Evolutionary conservation across 208 protist genomes (phyloP).

Genomic region (Novymonas esmeraldas): DNA sequence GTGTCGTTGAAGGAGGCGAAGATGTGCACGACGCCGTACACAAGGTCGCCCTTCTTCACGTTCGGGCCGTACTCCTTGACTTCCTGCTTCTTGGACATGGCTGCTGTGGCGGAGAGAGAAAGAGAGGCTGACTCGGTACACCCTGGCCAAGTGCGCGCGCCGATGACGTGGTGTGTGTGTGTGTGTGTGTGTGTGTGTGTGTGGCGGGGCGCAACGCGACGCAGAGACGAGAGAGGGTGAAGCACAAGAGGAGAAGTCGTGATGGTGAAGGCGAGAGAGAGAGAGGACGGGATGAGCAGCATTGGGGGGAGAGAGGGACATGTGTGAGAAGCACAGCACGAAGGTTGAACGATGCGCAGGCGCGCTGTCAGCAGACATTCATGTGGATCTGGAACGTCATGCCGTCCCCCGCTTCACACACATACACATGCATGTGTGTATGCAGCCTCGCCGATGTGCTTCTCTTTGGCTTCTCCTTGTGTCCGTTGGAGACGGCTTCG

Average conservation of each 20-base stretch:
- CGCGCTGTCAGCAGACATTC: too few species aligned
- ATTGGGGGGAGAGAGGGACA: background rate
- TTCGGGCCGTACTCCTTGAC: slow-evolving; percentile 91
- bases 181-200: background rate
- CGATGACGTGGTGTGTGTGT: background rate
- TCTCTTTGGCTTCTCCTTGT: too few species aligned
- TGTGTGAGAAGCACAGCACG: too few species aligned
- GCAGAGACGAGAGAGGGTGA: background rate
- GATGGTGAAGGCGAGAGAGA: background rate
- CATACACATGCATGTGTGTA: too few species aligned
- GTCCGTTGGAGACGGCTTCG: too few species aligned
- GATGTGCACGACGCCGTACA: slow-evolving; percentile 99
- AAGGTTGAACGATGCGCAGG: too few species aligned
- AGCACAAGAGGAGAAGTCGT: background rate
- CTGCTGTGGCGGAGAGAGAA: slow-evolving; percentile 57
- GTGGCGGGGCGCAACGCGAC: too few species aligned
- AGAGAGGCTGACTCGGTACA: slow-evolving; percentile 14
- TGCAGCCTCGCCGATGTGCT: too few species aligned
- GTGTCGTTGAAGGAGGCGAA: slow-evolving; percentile 98
- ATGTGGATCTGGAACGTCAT: too few species aligned
- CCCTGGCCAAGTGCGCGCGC: background rate
- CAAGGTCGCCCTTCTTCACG: slow-evolving; percentile 84
- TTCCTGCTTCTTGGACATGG: slow-evolving; percentile 95
- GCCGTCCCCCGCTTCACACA: too few species aligned
- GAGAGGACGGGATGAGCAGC: background rate